Conservation (phyloP, 805 yeast genomes). For the Metschnikowia baotianmanensis region DNA sequence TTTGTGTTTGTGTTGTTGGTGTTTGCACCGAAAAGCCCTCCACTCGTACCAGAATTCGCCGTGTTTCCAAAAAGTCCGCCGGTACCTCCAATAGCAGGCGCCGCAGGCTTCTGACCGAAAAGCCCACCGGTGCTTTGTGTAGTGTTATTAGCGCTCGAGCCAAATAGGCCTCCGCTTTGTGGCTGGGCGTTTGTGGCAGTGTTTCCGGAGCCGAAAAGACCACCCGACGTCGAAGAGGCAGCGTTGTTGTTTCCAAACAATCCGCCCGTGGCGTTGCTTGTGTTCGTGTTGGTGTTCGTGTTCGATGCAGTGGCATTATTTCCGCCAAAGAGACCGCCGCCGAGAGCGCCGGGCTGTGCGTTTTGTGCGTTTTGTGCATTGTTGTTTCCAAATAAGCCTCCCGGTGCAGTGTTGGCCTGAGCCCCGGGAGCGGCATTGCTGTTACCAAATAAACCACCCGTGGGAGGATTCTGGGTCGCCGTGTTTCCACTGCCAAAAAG, state of each 20-base stretch:
- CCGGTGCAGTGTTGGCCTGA: not conserved
- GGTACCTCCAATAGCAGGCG: slow-evolving; percentile 2
- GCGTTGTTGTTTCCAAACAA: slow-evolving; percentile 20
- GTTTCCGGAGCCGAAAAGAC: slow-evolving; percentile 34
- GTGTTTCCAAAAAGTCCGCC: slow-evolving; percentile 13
- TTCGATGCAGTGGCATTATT: not conserved
- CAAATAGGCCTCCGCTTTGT: slow-evolving; percentile 12
- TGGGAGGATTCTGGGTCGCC: not conserved
- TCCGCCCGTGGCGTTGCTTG: slow-evolving; percentile 17
- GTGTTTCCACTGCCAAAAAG: not conserved
- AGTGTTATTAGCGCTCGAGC: slow-evolving; percentile 1
- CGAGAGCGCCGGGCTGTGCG: not conserved
- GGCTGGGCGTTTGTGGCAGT: slow-evolving; percentile 16
- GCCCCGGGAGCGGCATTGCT: not conserved
- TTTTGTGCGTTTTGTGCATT: too few relatives aligned
- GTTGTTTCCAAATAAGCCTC: slow-evolving; percentile 15
- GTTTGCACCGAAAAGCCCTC: slow-evolving; percentile 15
- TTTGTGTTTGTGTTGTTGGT: slow-evolving; percentile 11
- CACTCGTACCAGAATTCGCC: slow-evolving; percentile 9
- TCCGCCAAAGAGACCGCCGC: slow-evolving; percentile 8
- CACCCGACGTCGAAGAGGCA: slow-evolving; percentile 23
- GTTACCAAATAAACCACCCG: slow-evolving; percentile 3
- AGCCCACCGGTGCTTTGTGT: slow-evolving; percentile 6
- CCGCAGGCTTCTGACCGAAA: slow-evolving; percentile 12
- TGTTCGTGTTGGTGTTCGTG: not conserved